Base-by-base conservation (phyloP, 2,329 filamentous ascomycete genomes). In the Nannizziopsis barbatae region DNA sequence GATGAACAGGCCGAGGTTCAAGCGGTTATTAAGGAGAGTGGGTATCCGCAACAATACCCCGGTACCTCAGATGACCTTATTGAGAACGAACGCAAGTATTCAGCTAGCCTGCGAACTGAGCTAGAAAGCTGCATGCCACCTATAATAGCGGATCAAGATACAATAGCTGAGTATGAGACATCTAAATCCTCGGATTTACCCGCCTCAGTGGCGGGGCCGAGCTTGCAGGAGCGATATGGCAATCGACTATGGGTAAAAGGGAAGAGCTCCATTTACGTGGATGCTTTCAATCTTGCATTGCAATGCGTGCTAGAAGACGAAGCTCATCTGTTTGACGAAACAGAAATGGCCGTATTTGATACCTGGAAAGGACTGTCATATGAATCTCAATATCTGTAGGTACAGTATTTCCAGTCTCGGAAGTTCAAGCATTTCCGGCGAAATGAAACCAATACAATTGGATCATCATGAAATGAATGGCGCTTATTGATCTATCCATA, bases 201-300 rank as follows among this genome's bases (percentile, higher is more conserved):
- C 1, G 58, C 62, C 7, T 59, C 72, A 46, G 22, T 27, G 7
- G 65, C 65, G 3, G 61, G 68, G 8, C 61, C 71, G 7, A 58
- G 59, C 31, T 59, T 71, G 4, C 72, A 75, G 53, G 68, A 71
- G 33, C 51, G 48, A 27, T 51, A 50, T 44, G 44, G 42, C 6
- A 44, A 79, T 45, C 71, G 71, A 44, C 75, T 69, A 51, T 95
- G 86, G 86, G 67, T 80, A 3, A 79, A 75, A 58, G 86, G 87
- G 0, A 81, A 80, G 62, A 93, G 82, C 59, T 96, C 89, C 1
- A 86, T 98, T 48, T 98, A 98, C 59, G 87, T 95, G 14, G 92
- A 98, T 67, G 92, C 92, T 0, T 98, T 98, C 72, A 95, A 95
- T 60, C 72, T 96, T 11, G 87, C 90, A 1, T 70, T 98, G 42